Base-by-base conservation (phyloP, 2,329 filamentous ascomycete species). In the Ilyonectria sp. region DNA sequence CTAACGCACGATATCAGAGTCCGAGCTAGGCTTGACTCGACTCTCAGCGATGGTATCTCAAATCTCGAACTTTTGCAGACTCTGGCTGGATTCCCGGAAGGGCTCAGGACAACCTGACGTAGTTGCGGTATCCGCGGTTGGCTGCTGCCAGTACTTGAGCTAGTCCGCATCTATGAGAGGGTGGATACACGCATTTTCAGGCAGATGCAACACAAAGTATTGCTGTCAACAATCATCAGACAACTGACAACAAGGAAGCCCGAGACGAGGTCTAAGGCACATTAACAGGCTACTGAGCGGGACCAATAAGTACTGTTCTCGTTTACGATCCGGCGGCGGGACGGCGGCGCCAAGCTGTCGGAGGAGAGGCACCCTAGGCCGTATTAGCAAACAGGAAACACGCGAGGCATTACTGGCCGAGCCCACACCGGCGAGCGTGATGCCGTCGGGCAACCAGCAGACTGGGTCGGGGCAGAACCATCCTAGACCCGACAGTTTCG, bases 201-300 rank as follows among this genome's bases (percentile, higher is more conserved):
- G 75, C 2, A 83, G 59, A n/a, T 79, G 55, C 1, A 73, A 71
- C 54, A 26, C 26, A 26, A 26, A 26, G 31, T 33, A 33, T 43
- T 43, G 15, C 17, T 8, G 40, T n/a, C 40, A n/a, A n/a, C 40
- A 8, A 33, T 43, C 40, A 43, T 43, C n/a, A n/a, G 15, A n/a
- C 40, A 43, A 43, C 40, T 19, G 15, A n/a, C 15, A 17, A n/a
- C 17, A 8, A n/a, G 15, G 15, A 17, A 6, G 15, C 5, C n/a
- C 40, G 5, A 40, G 37, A 40, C 37, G 17, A 15, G 37, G 10
- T 17, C 11, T 2, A 40, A 40, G 37, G 37, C 4, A 15, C 37
- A 17, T 13, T 13, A 40, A 40, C 37, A 13, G 13, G 17, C 47
- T n/a, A n/a, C 17, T 50, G 47, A 49, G 23, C 26, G 15, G 47